Evolutionary conservation across 148 eudicot genomes (phyloP), one percentile per base, ranked within the genome.

Genomic region (Rhododendron griersonianum): DNA sequence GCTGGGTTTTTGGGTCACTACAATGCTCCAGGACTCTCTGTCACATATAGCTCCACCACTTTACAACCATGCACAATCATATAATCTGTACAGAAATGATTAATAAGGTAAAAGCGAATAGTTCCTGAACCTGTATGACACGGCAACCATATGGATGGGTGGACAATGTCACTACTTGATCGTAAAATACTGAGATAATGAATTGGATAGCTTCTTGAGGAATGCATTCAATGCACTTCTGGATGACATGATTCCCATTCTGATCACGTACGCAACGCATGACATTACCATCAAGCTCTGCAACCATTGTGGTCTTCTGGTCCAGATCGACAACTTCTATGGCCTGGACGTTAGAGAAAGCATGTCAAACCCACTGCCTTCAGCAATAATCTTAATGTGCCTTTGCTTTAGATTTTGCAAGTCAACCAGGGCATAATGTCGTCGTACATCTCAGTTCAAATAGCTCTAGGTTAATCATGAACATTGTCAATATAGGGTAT

Each of bases 131-230:
- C 91, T 94, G 98, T 87, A 96, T 93, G 85, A 96, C 98, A 88
- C 98, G 98, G 85, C 98, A 96, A 86, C 98, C 98, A 93, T 96
- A 96, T 55, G 98, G 98, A 90, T 96, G 98, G 67, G 95, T 94
- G 69, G 98, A 96, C 85, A 96, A 87, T 10, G 92, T 90, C 87
- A 91, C 95, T 81, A 96, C 94, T 92, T 96, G 96, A 86, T 93
- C 98, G 80, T 90, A 93, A 87, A 96, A 94, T 77, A 95, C 91
- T 44, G 95, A 86, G 83, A 96, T 87, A 21, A 96, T 93, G 84
- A 96, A 96, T 21, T 93, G 92, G 84, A 96, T 94, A 69, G 93
- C 88, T 84, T 92, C 95, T 87, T 91, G 90, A 71, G 98, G 98
- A 44, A 96, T 92, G 89, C 98, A 91, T 88, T 96, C 98, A 80